These are phyloP conservation scores for Sporothrix mexicana DNA, from an alignment of 2,329 filamentous ascomycete species.

Conservation along the genomic window DNA sequence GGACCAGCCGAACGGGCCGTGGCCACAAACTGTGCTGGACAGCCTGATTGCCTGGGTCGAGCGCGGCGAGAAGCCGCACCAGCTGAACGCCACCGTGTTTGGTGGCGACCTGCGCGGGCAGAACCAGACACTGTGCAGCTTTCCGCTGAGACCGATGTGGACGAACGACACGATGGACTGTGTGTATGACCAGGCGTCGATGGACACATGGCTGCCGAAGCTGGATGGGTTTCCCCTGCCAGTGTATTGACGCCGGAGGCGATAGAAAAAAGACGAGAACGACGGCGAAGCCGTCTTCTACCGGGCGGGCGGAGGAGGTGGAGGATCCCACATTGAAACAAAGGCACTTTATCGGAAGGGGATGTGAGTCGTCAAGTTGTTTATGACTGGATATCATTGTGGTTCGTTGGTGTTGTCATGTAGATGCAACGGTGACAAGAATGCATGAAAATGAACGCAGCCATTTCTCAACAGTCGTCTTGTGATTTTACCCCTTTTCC, in stretches of 20 bases:
- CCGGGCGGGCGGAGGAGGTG: too few species aligned
- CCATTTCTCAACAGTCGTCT: too few species aligned
- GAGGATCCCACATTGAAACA: too few species aligned
- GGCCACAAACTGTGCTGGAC: slow-evolving; percentile 37
- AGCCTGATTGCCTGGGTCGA: slow-evolving; percentile 55
- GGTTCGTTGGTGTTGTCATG: too few species aligned
- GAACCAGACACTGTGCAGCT: slow-evolving; percentile 17
- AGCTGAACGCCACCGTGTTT: slow-evolving; percentile 44
- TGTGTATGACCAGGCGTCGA: neutral
- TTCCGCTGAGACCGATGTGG: slow-evolving; percentile 15
- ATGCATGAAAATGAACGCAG: too few species aligned
- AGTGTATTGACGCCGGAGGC: slow-evolving; percentile 31
- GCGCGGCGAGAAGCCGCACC: slow-evolving; percentile 51
- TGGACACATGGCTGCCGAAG: slow-evolving; percentile 31
- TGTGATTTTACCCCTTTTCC: too few species aligned
- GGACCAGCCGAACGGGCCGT: slow-evolving; percentile 53
- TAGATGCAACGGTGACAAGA: too few species aligned
- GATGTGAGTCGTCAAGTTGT: too few species aligned
- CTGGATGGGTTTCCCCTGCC: slow-evolving; percentile 36
- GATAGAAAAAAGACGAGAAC: too few species aligned
- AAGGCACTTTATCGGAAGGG: too few species aligned
- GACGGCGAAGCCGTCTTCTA: too few species aligned
- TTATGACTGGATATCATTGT: too few species aligned
- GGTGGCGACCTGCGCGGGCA: neutral
- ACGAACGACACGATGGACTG: slow-evolving; percentile 20